Base-by-base conservation (phyloP, 169 alveolate genomes). In the Plasmodium sp. region DNA sequence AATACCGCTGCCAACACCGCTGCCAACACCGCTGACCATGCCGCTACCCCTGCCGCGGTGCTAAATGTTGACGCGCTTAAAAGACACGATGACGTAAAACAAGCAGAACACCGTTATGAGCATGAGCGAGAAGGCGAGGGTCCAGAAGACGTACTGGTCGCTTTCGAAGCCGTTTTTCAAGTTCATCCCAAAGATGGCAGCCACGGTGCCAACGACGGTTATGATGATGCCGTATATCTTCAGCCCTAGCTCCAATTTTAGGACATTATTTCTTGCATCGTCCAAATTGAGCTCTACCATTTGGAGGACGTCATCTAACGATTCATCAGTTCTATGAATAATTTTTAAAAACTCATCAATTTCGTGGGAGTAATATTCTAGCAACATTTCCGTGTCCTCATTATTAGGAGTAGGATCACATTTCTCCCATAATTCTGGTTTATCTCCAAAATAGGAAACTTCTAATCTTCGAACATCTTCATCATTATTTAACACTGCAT, bases 131-230 rank as follows among this genome's bases (percentile, higher is more conserved):
- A 88, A 93, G 36, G 97, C 96, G 79, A 96, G 83, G 71, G 80
- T 34, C 98, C 98, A 96, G 81, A 97, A 97, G 34, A 94, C 79
- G n/a, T 75, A 92, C 18, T 90, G 88, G 62, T 92, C 93, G 43
- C 95, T 92, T 54, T 97, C 98, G 74, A 93, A 82, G 5, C 97
- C 97, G 90, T 95, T 97, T 80, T 92, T 86, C 79, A 97, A 93
- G 86, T 97, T 97, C 98, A 97, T 97, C 39, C 98, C 98, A 90
- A 97, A 97, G 43, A 97, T 84, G 5, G 97, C 97, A 41, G 98
- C 97, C 67, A 94, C 92, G 4, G 98, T 97, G 54, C 97, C 96
- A 54, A 97, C 97, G 84, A 96, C 95, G 1, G 97, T 93, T 72
- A 97, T 96, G 5, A 96, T 93, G 5, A 95, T 97, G 3, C 97